phyloP scores from a whole-genome alignment of 192 early-diverging fungal genomes.

The Backusella sp. region DNA sequence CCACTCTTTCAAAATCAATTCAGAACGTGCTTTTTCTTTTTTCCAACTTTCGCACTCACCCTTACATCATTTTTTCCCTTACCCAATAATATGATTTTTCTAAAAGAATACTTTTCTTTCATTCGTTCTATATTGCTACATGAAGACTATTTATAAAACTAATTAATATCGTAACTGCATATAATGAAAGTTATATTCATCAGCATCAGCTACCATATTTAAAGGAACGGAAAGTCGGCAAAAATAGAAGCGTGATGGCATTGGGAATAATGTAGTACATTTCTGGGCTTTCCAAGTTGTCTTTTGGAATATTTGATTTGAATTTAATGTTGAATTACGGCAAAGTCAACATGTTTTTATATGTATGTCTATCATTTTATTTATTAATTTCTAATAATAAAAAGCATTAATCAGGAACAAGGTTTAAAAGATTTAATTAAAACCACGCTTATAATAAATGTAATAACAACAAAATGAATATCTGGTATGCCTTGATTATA shows the following conservation, averaged over 20 bases:
- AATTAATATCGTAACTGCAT: not conserved
- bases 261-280: not conserved
- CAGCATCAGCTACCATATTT: not conserved
- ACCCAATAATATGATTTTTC: not conserved
- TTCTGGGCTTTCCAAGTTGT: constrained; percentile 2
- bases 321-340: not conserved
- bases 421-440: not conserved
- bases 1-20: not conserved
- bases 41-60: not conserved
- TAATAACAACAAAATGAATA: not conserved
- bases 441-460: not conserved
- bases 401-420: not conserved
- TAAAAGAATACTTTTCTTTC: not conserved
- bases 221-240: not conserved
- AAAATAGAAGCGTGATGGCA: not conserved
- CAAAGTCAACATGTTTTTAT: not conserved
- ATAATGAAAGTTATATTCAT: not conserved
- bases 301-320: constrained; percentile 2
- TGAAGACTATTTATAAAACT: not conserved
- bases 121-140: not conserved
- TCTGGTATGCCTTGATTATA: not conserved
- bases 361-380: not conserved
- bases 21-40: not conserved
- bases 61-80: not conserved
- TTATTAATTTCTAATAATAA: not conserved